Conservation (phyloP, 2,329 filamentous ascomycete genomes). For the Colletotrichum sp. region DNA sequence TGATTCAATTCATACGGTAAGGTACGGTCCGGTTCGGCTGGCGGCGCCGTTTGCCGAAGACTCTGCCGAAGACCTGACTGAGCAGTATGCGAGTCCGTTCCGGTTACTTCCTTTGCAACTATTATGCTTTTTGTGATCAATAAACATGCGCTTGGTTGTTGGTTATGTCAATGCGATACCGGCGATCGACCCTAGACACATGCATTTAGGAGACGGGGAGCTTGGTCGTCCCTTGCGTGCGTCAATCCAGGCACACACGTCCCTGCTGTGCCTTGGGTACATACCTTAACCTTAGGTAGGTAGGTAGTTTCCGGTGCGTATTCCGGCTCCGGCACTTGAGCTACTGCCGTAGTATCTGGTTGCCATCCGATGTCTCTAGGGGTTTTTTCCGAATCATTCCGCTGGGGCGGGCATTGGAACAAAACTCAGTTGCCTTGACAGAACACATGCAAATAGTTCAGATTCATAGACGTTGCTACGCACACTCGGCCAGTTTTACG, state of each 20-base stretch:
- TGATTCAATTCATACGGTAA: neutral
- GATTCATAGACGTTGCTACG: neutral
- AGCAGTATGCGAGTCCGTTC: neutral
- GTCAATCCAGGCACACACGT: neutral
- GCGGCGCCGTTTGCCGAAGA: conserved; percentile 15
- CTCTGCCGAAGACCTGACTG: conserved; percentile 1
- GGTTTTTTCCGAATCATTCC: neutral
- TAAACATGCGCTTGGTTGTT: neutral
- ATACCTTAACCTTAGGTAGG: neutral
- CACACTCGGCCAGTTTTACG: neutral
- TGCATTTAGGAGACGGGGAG: neutral
- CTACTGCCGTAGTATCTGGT: neutral
- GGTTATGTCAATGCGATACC: neutral
- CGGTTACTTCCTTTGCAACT: neutral
- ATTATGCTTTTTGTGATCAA: neutral
- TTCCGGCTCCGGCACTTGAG: neutral
- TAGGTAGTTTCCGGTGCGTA: neutral
- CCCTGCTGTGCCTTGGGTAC: neutral
- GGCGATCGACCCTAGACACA: neutral
- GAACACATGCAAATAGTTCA: neutral
- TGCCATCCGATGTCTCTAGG: conserved; percentile 1
- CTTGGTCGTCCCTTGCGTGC: neutral
- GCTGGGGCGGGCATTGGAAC: neutral
- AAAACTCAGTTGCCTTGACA: neutral
- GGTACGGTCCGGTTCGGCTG: neutral